Evolutionary conservation across 352 stramenopile species (phyloP), one percentile per base, ranked within the genome.

Genomic region (Globisporangium megalacanthum): DNA sequence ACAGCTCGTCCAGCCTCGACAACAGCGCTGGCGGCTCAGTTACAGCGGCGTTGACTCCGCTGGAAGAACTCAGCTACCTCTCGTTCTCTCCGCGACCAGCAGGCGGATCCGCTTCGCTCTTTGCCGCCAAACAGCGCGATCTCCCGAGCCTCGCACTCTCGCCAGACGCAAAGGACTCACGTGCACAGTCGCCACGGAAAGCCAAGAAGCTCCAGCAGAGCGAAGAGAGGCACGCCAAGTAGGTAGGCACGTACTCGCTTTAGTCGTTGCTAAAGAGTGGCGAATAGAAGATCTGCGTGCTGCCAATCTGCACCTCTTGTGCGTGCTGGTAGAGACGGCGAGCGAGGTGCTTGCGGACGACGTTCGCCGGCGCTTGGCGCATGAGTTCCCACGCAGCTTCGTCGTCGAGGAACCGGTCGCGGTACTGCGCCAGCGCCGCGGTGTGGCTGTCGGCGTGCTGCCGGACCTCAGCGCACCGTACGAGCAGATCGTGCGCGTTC

Each of bases 401-500:
- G 1, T 77, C 63, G 4, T 86, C 72, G 11, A 79, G 52, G 56
- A 91, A 89, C 15, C 54, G 61, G 55, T 89, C 66, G 19, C 79
- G 71, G 49, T 86, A 72, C 29, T 63, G 53, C 2, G 57, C 56
- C 6, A 92, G 63, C 0, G 64, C 66, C 49, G 65, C 54, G 6
- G 86, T 61, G 42, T 88, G 72, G 33, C 62, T 65, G 19, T 79
- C 65, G 10, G 75, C 73, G 46, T 80, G 64, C 54, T 87, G 76
- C 0, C 76, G 79, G 44, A 92, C 89, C 39, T 81, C 62, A 2
- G 76, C 70, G 42, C 79, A 90, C 0, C 73, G 72, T 33, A 92
- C 70, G 0, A 92, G 72, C 25, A 92, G 65, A 11, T 92, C 77
- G 54, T 88, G 79, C n/a, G 83, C 87, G 57, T 77, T 85, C 13